phyloP scores from a whole-genome alignment of 1,139 yeast genomes.

The Suhomyces panamericanus region DNA sequence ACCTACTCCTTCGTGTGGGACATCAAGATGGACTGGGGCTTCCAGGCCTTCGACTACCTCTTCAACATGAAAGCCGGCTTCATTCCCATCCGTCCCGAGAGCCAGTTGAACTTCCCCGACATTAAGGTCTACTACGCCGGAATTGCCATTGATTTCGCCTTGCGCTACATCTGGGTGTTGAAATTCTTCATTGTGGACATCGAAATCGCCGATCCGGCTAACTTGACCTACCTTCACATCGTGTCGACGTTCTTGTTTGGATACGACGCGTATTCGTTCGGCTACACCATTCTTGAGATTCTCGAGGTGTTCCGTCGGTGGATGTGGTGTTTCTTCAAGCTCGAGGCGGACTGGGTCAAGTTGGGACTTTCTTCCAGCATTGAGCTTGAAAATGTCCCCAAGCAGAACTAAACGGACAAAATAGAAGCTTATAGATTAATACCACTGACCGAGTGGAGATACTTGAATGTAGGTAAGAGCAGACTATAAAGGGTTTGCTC shows the following conservation, averaged over 20 bases:
- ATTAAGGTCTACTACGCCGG: conserved; percentile 32
- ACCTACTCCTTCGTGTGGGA: conserved; percentile 87
- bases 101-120: conserved; percentile 3
- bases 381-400: conserved; percentile 16
- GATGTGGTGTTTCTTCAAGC: conserved; percentile 83
- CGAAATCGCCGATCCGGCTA: conserved; percentile 15
- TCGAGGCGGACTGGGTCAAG: conserved; percentile 73
- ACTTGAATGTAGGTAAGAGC: too few relatives aligned
- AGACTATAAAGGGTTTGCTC: too few relatives aligned
- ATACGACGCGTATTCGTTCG: conserved; percentile 53
- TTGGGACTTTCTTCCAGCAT: conserved; percentile 15
- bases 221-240: conserved; percentile 18
- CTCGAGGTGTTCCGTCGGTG: conserved; percentile 81
- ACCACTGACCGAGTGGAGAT: neutral
- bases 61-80: conserved; percentile 12
- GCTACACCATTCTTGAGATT: conserved; percentile 62
- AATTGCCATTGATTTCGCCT: conserved; percentile 57
- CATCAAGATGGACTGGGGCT: conserved; percentile 82
- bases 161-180: conserved; percentile 77
- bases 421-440: conserved; percentile 5
- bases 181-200: conserved; percentile 42
- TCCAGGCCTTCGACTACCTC: conserved; percentile 50
- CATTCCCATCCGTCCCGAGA: conserved; percentile 3
- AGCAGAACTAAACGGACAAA: conserved; percentile 5
- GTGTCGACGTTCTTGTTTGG: conserved; percentile 36